phyloP scores from a whole-genome alignment of 306 rosid species.

The Rosa chinensis region DNA sequence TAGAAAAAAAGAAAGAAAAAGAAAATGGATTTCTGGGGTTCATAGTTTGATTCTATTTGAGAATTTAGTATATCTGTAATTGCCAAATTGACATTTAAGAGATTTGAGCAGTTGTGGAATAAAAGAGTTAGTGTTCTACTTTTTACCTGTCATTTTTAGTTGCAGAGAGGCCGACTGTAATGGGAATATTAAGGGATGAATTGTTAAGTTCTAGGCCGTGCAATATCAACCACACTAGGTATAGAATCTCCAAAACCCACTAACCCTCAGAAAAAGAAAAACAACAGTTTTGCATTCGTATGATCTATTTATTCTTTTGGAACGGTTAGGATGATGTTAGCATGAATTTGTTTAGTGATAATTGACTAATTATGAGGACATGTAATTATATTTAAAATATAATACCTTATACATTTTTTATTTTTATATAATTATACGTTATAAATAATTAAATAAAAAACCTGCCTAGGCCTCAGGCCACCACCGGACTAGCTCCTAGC shows the following conservation, averaged over 20 bases:
- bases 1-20: background rate
- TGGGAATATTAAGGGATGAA: constrained; percentile 17
- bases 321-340: background rate
- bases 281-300: background rate
- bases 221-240: constrained; percentile 17
- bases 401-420: too few species aligned
- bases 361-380: background rate
- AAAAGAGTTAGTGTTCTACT: background rate
- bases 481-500: too few species aligned
- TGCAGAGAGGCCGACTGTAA: constrained; percentile 16
- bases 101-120: constrained; percentile 28
- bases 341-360: background rate
- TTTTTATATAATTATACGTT: too few species aligned
- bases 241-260: background rate
- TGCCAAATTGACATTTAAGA: background rate
- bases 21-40: background rate
- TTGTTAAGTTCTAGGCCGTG: constrained; percentile 11
- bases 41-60: background rate
- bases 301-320: background rate
- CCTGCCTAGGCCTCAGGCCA: too few species aligned
- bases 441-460: too few species aligned
- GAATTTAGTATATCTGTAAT: constrained; percentile 8
- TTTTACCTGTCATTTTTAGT: constrained; percentile 4
- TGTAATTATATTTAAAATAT: background rate
- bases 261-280: background rate